phyloP scores from a whole-genome alignment of 192 early-diverging fungal genomes.

The Rhizophagus prolifer region DNA sequence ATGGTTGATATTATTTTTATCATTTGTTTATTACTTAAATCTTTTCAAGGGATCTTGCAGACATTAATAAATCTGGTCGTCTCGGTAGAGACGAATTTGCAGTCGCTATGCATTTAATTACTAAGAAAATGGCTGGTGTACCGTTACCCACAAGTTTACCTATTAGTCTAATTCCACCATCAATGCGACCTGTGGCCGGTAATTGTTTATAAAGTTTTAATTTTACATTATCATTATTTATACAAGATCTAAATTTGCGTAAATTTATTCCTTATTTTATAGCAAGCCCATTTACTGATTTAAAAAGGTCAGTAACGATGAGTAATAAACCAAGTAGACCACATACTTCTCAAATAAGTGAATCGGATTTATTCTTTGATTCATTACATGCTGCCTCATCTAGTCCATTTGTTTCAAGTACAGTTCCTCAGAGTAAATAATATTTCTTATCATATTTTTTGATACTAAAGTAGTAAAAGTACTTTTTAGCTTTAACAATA shows the following conservation, averaged over 20 bases:
- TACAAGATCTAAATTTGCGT: neutral
- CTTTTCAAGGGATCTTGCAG: slow-evolving; percentile 61
- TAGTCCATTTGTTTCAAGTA: neutral
- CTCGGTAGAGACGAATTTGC: slow-evolving; percentile 74
- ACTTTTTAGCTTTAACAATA: neutral
- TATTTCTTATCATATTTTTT: neutral
- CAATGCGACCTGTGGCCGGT: slow-evolving; percentile 35
- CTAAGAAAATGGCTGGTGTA: slow-evolving; percentile 52
- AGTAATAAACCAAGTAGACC: neutral
- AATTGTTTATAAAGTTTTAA: slow-evolving; percentile 5
- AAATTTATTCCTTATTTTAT: neutral
- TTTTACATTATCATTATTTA: neutral
- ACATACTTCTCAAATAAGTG: neutral
- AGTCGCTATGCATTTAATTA: slow-evolving; percentile 79
- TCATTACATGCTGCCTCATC: neutral
- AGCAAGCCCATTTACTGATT: slow-evolving; percentile 7
- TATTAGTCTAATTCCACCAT: slow-evolving; percentile 56
- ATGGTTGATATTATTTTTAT: slow-evolving; percentile 47
- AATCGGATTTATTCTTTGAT: neutral
- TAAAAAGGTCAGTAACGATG: neutral
- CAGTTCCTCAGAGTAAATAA: neutral
- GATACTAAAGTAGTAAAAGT: neutral
- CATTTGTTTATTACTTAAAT: slow-evolving; percentile 39
- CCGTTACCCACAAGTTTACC: slow-evolving; percentile 59
- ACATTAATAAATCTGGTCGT: slow-evolving; percentile 58